Base-by-base conservation (phyloP, 2,329 filamentous ascomycete species). In the Aspergillus hiratsukae region DNA sequence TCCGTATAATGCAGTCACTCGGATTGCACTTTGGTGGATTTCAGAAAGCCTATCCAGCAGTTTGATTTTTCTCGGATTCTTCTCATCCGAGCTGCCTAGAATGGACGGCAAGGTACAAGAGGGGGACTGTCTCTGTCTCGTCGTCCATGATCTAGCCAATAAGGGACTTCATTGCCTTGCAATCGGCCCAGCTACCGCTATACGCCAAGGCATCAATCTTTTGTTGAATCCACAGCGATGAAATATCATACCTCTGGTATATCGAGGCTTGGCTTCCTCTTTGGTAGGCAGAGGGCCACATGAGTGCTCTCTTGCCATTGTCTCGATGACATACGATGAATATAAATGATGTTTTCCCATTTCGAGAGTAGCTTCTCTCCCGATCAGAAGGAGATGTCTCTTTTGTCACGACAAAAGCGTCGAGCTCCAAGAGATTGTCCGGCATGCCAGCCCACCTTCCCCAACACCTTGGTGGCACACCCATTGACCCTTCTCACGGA, bases 361-460 rank as follows among this genome's bases (percentile, higher is more conserved):
- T 31, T 31, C 5, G 11, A 31, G 10, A 37, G 2, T 31, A 29
- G 48, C 3, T 17, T 37, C 48, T 14, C n/a, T 49, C 7, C 41
- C 31, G 27, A n/a, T 23, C n/a, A 49, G 7, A 31, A 4, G 49
- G 46, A 11, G 37, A 25, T 17, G 29, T 19, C 28, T 25, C 28
- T 19, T 11, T 35, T n/a, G 19, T 48, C 19, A 10, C 23, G 35
- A 23, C 25, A 21, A 40, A 40, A 19, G 29, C 4, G 40, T 51
- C 21, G 27, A 51, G 28, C 48, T 40, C 48, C 28, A 40, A 29
- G 56, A 41, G 50, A 48, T 51, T 48, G 46, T 28, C 51, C 46
- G 56, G 23, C 28, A 70, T 71, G 67, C 68, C 68, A 41, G 65
- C 67, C 54, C 68, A 64, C 54, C 61, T 69, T 37, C 55, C 62